phyloP scores from a whole-genome alignment of 2,329 filamentous ascomycete species.

The Penicillium janthinellum region DNA sequence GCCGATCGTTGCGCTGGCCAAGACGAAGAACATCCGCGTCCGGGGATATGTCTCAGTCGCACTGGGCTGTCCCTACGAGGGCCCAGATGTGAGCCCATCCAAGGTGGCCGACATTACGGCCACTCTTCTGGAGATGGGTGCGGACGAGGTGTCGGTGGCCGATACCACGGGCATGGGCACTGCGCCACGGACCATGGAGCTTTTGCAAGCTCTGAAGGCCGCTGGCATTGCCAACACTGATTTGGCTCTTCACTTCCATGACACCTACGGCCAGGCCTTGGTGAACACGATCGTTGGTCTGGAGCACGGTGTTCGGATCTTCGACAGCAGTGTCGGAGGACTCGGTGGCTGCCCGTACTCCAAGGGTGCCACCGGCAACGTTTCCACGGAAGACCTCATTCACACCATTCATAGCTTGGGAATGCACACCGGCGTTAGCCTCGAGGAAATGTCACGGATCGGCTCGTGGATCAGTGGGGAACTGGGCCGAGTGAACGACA shows the following conservation, averaged over 20 bases:
- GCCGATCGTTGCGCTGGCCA: slow-evolving; percentile 59
- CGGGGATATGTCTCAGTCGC: slow-evolving; percentile 67
- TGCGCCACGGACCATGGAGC: slow-evolving; percentile 59
- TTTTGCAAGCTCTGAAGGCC: slow-evolving; percentile 60
- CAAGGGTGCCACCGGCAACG: slow-evolving; percentile 67
- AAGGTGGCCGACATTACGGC: slow-evolving; percentile 64
- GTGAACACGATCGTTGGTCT: slow-evolving; percentile 64
- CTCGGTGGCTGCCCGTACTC: slow-evolving; percentile 67
- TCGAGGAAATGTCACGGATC: slow-evolving; percentile 58
- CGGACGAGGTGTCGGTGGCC: slow-evolving; percentile 65
- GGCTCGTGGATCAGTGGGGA: slow-evolving; percentile 59
- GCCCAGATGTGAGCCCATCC: slow-evolving; percentile 60
- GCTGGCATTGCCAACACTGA: slow-evolving; percentile 63
- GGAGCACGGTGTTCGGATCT: slow-evolving; percentile 64
- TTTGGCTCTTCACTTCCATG: slow-evolving; percentile 66
- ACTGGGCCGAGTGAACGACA: slow-evolving; percentile 55
- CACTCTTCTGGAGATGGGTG: slow-evolving; percentile 64
- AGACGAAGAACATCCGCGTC: slow-evolving; percentile 58
- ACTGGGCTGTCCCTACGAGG: slow-evolving; percentile 67
- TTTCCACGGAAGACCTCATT: slow-evolving; percentile 65
- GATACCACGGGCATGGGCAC: slow-evolving; percentile 71
- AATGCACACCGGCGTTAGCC: slow-evolving; percentile 60
- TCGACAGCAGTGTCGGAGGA: slow-evolving; percentile 65
- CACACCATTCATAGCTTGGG: slow-evolving; percentile 63
- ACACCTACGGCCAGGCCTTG: slow-evolving; percentile 66